A percentile compares a stretch with the other conserved stretches of the same genome.
These are phyloP conservation scores for Nitzschia putrida DNA, from an alignment of 108 stramenopile genomes.

Conservation along the genomic window DNA sequence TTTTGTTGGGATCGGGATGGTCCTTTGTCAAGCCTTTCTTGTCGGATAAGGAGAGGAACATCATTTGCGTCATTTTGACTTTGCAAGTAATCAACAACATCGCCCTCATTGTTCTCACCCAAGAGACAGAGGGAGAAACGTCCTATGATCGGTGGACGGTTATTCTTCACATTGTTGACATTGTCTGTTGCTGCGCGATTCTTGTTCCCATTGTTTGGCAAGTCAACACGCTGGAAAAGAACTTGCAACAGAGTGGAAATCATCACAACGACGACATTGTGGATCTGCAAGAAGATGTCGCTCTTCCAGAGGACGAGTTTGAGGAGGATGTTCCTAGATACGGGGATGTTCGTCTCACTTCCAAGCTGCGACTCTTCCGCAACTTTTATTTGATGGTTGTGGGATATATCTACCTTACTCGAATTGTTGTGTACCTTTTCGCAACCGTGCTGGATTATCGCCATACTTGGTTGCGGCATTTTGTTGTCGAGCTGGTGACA, in stretches of 20 bases:
- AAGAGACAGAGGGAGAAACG: conserved; percentile 84
- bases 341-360: conserved; percentile 34
- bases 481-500: conserved; percentile 84
- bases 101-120: conserved; percentile 89
- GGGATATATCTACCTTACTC: conserved; percentile 94
- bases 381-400: conserved; percentile 93
- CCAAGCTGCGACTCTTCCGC: conserved; percentile 89
- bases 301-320: conserved; percentile 37
- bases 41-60: conserved; percentile 81
- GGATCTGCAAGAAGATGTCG: conserved; percentile 17
- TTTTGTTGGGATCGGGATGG: conserved; percentile 97
- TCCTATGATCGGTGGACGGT: conserved; percentile 84
- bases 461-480: conserved; percentile 85
- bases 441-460: conserved; percentile 82
- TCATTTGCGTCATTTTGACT: conserved; percentile 81
- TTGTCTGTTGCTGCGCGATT: conserved; percentile 96
- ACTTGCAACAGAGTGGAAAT: conserved; percentile 45
- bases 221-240: conserved; percentile 78
- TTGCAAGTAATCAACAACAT: conserved; percentile 95
- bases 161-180: conserved; percentile 93
- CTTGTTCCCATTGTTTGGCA: conserved; percentile 96
- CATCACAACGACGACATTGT: conserved; percentile 23
- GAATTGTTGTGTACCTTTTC: conserved; percentile 92
- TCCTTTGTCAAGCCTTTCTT: conserved; percentile 94
- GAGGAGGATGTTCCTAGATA: conserved; percentile 9